A percentile compares a stretch with the other conserved stretches of the same genome.
Conservation (phyloP, 768 basidiomycete genomes). For the Gymnopilus dilepis region DNA sequence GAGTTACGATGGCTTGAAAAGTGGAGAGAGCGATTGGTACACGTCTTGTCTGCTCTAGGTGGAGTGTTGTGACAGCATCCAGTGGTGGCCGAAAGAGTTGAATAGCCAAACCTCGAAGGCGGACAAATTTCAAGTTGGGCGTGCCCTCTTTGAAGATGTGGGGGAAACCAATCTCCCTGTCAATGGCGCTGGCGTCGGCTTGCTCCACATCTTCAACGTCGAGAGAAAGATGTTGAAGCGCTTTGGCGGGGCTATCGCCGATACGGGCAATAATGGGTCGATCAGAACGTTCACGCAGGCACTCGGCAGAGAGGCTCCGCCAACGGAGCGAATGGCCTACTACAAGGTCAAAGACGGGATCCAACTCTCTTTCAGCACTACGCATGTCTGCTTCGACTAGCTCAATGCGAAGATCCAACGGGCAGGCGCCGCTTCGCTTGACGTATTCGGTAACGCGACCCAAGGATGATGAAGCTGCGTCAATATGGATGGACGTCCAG, state of each 20-base stretch:
- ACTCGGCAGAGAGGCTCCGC: constrained; percentile 39
- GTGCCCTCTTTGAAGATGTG: constrained; percentile 35
- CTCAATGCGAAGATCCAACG: constrained; percentile 40
- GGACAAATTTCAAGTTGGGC: constrained; percentile 41
- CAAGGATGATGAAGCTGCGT: constrained; percentile 17
- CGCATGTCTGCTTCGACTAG: constrained; percentile 12
- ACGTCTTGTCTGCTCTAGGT: constrained; percentile 47
- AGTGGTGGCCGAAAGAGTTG: constrained; percentile 45
- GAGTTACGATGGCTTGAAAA: constrained; percentile 41
- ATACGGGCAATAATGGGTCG: constrained; percentile 36
- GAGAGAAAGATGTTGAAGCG: constrained; percentile 45
- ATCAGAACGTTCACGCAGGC: constrained; percentile 29
- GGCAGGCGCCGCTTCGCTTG: constrained; percentile 36
- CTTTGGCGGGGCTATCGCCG: constrained; percentile 34
- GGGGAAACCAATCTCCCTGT: constrained; percentile 26
- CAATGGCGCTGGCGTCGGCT: constrained; percentile 16
- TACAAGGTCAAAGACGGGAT: constrained; percentile 35
- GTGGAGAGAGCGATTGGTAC: constrained; percentile 40
- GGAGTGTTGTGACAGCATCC: constrained; percentile 41
- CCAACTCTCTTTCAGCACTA: constrained; percentile 15
- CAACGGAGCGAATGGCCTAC: constrained; percentile 40
- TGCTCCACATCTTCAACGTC: constrained; percentile 37
- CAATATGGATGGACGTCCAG: constrained; percentile 45
- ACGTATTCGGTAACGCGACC: constrained; percentile 37
- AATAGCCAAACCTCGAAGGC: constrained; percentile 50